These are phyloP conservation scores for Lasiosphaeris hirsuta DNA, from an alignment of 495 filamentous ascomycete species.

Conservation along the genomic window DNA sequence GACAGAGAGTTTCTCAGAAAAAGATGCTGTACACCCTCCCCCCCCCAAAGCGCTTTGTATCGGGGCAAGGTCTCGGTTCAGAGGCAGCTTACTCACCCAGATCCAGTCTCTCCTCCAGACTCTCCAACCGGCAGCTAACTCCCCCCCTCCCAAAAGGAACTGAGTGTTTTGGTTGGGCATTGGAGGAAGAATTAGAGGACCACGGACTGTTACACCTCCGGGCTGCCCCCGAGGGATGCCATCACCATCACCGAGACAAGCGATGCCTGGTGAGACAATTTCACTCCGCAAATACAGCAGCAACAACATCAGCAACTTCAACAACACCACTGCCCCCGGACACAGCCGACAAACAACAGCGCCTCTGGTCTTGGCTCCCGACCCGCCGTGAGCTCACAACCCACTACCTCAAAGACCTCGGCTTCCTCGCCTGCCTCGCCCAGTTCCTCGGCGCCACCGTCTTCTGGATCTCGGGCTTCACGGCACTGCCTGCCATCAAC, in stretches of 20 bases:
- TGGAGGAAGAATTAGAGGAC: conserved; percentile 48
- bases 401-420: conserved; percentile 62
- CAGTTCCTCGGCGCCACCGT: conserved; percentile 63
- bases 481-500: conserved; percentile 58
- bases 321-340: background rate
- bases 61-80: too few species aligned
- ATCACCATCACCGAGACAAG: conserved; percentile 52
- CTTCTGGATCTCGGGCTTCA: conserved; percentile 68
- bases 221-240: conserved; percentile 36
- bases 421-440: conserved; percentile 60
- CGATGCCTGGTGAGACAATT: background rate
- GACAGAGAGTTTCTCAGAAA: background rate
- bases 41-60: background rate
- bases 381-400: conserved; percentile 52
- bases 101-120: background rate
- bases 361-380: conserved; percentile 59
- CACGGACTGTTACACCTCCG: conserved; percentile 23
- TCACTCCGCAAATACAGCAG: background rate
- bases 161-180: conserved; percentile 70
- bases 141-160: conserved; percentile 20
- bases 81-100: too few species aligned
- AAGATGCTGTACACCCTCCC: background rate
- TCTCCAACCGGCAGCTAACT: background rate
- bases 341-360: background rate
- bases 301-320: background rate